phyloP scores from a whole-genome alignment of 2,329 filamentous ascomycete species.

The Fonsecaea nubica region DNA sequence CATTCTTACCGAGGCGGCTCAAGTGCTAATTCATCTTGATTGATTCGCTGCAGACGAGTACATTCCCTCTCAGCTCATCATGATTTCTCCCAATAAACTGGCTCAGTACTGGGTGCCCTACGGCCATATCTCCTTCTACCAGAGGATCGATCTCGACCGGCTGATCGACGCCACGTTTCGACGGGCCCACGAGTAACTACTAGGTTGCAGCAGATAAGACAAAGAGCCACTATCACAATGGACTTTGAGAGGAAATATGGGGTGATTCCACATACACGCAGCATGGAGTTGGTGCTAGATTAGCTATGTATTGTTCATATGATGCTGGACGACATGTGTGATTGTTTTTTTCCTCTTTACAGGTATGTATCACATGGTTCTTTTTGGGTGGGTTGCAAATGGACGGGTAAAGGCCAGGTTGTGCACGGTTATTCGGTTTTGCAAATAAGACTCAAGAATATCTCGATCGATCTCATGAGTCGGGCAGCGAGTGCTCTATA shows the following conservation, averaged over 20 bases:
- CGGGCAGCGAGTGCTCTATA: background rate
- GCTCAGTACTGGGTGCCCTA: constrained; percentile 80
- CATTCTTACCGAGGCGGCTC: background rate
- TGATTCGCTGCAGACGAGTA: constrained; percentile 68
- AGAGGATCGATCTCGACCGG: constrained; percentile 51
- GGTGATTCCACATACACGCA: background rate
- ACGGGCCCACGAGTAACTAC: background rate
- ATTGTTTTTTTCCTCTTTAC: background rate
- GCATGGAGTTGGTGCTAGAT: background rate
- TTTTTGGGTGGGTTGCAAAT: background rate
- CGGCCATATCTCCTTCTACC: constrained; percentile 54
- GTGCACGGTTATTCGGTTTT: background rate
- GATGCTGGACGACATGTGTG: background rate
- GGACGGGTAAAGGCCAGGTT: background rate
- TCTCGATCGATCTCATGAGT: background rate
- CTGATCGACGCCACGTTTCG: constrained; percentile 43
- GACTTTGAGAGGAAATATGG: background rate
- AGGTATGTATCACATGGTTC: background rate
- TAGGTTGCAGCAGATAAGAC: background rate
- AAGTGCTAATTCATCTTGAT: background rate
- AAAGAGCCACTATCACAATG: background rate
- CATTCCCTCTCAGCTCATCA: constrained; percentile 75
- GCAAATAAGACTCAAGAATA: background rate
- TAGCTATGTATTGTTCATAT: background rate
- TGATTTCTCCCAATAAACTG: constrained; percentile 76